Evolutionary conservation across 768 basidiomycete species (phyloP).

Genomic region (Podaxis rugospora): DNA sequence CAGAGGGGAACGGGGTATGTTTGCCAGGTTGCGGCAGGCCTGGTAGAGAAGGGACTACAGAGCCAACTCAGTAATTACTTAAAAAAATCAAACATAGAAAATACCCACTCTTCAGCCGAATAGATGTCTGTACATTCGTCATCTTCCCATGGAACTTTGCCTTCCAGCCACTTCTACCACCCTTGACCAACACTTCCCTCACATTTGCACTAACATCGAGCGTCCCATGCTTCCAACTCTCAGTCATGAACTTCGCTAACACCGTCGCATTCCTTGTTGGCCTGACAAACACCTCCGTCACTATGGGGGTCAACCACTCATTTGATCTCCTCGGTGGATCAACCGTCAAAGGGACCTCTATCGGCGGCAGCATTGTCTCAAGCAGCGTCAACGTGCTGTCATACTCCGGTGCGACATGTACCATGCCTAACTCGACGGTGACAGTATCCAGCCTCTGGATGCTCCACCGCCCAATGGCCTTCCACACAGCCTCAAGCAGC

Average conservation of each 20-base stretch:
- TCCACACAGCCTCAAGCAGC: constrained; percentile 49
- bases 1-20: constrained; percentile 44
- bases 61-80: constrained; percentile 5
- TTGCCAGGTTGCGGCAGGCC: constrained; percentile 60
- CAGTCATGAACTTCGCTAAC: constrained; percentile 46
- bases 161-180: constrained; percentile 53
- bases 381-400: constrained; percentile 39
- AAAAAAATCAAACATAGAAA: background rate
- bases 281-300: constrained; percentile 43
- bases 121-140: constrained; percentile 36
- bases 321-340: constrained; percentile 41
- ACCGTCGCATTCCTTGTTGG: constrained; percentile 50
- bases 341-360: constrained; percentile 54
- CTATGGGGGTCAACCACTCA: constrained; percentile 57
- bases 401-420: constrained; percentile 43
- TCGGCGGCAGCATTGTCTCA: constrained; percentile 38
- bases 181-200: constrained; percentile 40
- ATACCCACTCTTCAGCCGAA: constrained; percentile 53
- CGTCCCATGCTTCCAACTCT: constrained; percentile 54
- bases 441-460: constrained; percentile 52
- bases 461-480: constrained; percentile 64
- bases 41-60: constrained; percentile 58
- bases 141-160: constrained; percentile 33
- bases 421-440: constrained; percentile 48
- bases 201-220: constrained; percentile 41